Evolutionary conservation across 129 eudicot species (phyloP).

Genomic region (Flaveria bidentis): DNA sequence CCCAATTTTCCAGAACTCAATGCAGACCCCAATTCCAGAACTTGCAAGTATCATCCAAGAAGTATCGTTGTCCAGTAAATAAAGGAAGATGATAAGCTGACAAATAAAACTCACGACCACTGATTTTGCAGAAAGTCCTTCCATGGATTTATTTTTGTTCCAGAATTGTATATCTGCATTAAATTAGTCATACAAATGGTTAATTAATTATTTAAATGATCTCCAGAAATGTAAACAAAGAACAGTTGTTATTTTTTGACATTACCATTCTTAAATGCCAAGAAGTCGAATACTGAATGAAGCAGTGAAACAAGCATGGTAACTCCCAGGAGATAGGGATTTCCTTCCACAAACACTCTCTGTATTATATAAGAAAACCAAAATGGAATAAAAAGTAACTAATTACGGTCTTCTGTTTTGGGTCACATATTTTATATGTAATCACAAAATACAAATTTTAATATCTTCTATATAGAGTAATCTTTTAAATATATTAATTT

Average conservation of each 20-base stretch:
- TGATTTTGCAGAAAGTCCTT: conserved; percentile 92
- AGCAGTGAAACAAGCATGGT: conserved; percentile 91
- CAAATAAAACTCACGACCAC: conserved; percentile 83
- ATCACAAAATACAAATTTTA: not conserved
- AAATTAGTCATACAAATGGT: not conserved
- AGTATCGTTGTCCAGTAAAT: conserved; percentile 90
- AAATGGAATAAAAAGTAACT: not conserved
- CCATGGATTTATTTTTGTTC: conserved; percentile 99
- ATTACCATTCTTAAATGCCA: conserved; percentile 96
- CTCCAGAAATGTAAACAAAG: not conserved
- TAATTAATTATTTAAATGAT: conserved; percentile 14
- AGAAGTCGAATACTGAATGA: conserved; percentile 89
- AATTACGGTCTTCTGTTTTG: not conserved
- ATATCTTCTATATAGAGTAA: not conserved
- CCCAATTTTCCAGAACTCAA: conserved; percentile 99
- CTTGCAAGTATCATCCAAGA: conserved; percentile 99
- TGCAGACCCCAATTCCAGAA: conserved; percentile 93
- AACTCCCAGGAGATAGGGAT: conserved; percentile 80
- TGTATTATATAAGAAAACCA: conserved; percentile 30
- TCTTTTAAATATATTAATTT: not conserved
- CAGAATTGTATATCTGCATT: conserved; percentile 88
- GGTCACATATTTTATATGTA: not conserved
- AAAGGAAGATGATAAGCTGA: conserved; percentile 90
- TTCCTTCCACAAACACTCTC: conserved; percentile 98
- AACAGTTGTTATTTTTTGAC: not conserved